phyloP scores from a whole-genome alignment of 805 yeast genomes.

The Metahyphopichia silvanorum region DNA sequence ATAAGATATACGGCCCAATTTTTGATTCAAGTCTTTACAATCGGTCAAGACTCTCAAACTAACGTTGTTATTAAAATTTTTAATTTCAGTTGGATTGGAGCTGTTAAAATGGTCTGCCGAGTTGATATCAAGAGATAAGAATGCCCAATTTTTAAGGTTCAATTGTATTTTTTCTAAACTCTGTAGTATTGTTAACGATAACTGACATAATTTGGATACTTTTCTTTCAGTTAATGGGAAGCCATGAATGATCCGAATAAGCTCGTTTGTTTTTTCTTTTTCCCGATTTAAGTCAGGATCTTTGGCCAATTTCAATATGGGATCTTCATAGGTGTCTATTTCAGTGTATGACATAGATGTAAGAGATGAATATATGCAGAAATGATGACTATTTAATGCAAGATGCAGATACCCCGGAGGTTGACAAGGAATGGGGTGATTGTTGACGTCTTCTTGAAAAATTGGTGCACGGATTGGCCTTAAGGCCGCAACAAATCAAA shows the following conservation, averaged over 20 bases:
- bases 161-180: constrained; percentile 49
- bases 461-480: no score
- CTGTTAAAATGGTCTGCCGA: constrained; percentile 37
- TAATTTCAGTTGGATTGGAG: constrained; percentile 10
- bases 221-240: constrained; percentile 42
- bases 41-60: constrained; percentile 51
- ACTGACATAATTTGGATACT: constrained; percentile 46
- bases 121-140: constrained; percentile 48
- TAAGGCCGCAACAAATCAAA: no score
- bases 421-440: no score
- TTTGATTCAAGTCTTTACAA: constrained; percentile 46
- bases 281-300: constrained; percentile 48
- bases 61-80: constrained; percentile 48
- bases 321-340: constrained; percentile 39
- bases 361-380: background rate
- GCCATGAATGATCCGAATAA: constrained; percentile 40
- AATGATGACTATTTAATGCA: background rate
- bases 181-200: constrained; percentile 44
- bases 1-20: constrained; percentile 36
- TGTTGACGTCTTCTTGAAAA: no score
- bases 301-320: constrained; percentile 43
- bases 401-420: no score
- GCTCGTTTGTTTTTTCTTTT: constrained; percentile 35
- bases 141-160: constrained; percentile 52
- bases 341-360: constrained; percentile 1